Percentiles rank a stretch among this genome's conserved stretches.
These are phyloP conservation scores for Trichosporon coremiiforme DNA, from an alignment of 1,284 basidiomycete genomes.

Conservation along the genomic window DNA sequence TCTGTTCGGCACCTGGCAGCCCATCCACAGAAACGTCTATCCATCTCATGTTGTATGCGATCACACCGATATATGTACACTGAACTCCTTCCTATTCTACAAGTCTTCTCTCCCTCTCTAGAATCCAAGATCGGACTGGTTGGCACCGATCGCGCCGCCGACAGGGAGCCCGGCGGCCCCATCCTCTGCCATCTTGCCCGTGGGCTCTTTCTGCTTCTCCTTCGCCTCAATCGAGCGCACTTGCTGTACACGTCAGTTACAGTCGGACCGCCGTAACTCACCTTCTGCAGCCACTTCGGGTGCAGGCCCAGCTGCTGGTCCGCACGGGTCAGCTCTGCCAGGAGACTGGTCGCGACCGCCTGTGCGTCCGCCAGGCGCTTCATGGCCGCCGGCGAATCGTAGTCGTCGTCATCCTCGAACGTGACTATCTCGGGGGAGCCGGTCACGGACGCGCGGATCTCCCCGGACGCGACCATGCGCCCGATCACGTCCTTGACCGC, in stretches of 20 bases:
- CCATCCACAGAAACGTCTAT: neutral
- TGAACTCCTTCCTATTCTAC: neutral
- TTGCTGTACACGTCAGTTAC: slow-evolving; percentile 21
- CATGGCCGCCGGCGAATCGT: slow-evolving; percentile 31
- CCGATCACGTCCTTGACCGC: slow-evolving; percentile 28
- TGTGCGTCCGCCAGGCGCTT: slow-evolving; percentile 31
- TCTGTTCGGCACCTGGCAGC: neutral
- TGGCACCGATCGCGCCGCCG: slow-evolving; percentile 25
- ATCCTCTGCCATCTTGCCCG: slow-evolving; percentile 12
- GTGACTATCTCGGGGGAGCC: slow-evolving; percentile 36
- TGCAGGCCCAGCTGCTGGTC: slow-evolving; percentile 36
- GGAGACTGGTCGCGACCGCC: slow-evolving; percentile 30
- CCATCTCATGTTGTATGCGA: neutral
- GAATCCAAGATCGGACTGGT: slow-evolving; percentile 33
- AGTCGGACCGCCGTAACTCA: slow-evolving; percentile 24
- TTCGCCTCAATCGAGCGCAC: slow-evolving; percentile 22
- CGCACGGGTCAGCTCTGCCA: slow-evolving; percentile 36
- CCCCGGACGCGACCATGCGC: slow-evolving; percentile 41
- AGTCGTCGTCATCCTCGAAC: slow-evolving; percentile 38
- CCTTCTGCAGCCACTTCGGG: slow-evolving; percentile 45
- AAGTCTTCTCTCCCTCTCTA: slow-evolving; percentile 18
- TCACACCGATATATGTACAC: slow-evolving; percentile 20
- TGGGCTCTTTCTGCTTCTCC: slow-evolving; percentile 21
- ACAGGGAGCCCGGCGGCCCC: slow-evolving; percentile 14
- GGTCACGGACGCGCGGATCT: slow-evolving; percentile 36